These are phyloP conservation scores for Exophiala dermatitidis DNA, from an alignment of 2,329 filamentous ascomycete species.

Conservation along the genomic window DNA sequence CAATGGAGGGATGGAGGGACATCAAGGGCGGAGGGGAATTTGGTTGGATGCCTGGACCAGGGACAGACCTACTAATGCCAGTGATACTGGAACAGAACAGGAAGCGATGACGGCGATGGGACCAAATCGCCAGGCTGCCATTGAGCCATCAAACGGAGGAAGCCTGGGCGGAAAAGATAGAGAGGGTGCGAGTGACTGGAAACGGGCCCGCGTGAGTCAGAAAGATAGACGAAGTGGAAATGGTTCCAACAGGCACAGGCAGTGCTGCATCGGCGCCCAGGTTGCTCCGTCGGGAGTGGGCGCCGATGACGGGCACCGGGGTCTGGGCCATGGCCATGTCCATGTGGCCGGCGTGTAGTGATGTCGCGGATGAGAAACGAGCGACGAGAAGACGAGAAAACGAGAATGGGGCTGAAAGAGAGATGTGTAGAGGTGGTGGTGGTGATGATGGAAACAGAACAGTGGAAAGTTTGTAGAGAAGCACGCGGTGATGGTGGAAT, in stretches of 20 bases:
- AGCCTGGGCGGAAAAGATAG: neutral
- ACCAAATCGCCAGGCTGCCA: slow-evolving; percentile 23
- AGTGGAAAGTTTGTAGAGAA: neutral
- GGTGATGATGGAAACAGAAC: neutral
- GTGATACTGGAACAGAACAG: neutral
- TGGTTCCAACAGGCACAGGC: neutral
- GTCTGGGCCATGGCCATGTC: neutral
- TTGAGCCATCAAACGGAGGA: neutral
- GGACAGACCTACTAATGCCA: neutral
- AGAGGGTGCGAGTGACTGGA: neutral
- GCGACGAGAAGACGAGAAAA: neutral
- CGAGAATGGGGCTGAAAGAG: neutral
- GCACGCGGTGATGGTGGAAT: neutral
- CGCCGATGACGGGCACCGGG: neutral
- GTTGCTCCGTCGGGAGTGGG: neutral
- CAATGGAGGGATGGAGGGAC: slow-evolving; percentile 7
- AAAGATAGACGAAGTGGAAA: neutral
- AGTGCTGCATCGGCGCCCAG: neutral
- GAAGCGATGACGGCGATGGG: neutral
- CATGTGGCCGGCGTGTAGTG: neutral
- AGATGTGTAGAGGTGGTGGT: neutral
- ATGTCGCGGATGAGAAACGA: neutral
- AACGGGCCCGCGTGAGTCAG: neutral
- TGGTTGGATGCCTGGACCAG: slow-evolving; percentile 20
- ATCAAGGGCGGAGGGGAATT: slow-evolving; percentile 11